Evolutionary conservation across 2,329 filamentous ascomycete species (phyloP), one percentile per base, ranked within the genome.

Genomic region (Microcera coccophila): DNA sequence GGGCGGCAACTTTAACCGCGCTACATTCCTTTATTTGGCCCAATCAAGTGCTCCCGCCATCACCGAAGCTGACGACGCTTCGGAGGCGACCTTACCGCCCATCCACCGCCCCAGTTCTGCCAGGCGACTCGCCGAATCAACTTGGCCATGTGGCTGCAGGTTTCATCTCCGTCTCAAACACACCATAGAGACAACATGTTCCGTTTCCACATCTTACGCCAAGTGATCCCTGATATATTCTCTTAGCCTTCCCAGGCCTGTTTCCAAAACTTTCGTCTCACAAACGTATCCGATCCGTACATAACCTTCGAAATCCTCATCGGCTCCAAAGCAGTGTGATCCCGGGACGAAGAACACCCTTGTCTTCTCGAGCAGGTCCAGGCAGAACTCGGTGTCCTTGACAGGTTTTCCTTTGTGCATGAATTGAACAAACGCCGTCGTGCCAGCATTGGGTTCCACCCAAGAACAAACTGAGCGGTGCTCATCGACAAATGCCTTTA

Each of bases 261-360:
- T 74, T 55, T 78, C 71, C 39, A 94, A 58, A n/a, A 87, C 74
- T 12, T 81, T 73, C 1, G 85, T 90, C 53, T 84, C 75, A 56
- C 80, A 83, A 1, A 83, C 86, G 64, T 85, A 93, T 1, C 88
- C 87, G 48, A 94, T 75, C 45, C 89, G 74, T 17, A 94, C 82
- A 63, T 80, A 90, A 3, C 88, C 88, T 52, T 75, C 73, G 57
- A 87, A 90, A 35, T 87, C 82, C 29, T 73, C 59, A 11, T 70
- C 71, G 3, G 71, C 63, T 0, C 88, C 89, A 62, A 95, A 94
- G 54, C 84, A 88, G 32, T 72, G 74, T 36, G 79, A 80, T 0
- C 85, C 89, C 0, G 89, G 88, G 9, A 88, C 70, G 45, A 93
- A 72, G 71, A 93, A 73, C 5, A 90, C 84, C 15, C 85, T 85